Conservation (phyloP, 2,329 filamentous ascomycete genomes). For the Pseudocercospora cruenta region DNA sequence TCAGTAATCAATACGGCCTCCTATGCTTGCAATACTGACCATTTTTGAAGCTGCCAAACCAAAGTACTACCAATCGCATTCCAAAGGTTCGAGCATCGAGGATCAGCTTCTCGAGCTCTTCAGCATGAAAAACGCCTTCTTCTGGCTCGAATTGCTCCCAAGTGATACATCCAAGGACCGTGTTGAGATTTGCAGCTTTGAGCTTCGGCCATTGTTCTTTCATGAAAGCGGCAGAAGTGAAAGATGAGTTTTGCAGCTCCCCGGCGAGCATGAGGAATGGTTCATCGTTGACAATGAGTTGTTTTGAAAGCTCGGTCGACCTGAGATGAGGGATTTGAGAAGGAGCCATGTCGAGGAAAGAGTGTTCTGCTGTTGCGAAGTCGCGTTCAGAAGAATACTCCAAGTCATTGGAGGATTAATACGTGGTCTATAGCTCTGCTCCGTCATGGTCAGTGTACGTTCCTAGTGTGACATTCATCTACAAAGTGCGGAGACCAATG, state of each 20-base stretch:
- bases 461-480: no score
- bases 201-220: slow-evolving; percentile 49
- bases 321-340: slow-evolving; percentile 10
- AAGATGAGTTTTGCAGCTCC: slow-evolving; percentile 54
- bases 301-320: slow-evolving; percentile 29
- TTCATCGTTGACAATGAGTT: slow-evolving; percentile 50
- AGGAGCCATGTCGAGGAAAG: no score
- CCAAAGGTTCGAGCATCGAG: slow-evolving; percentile 43
- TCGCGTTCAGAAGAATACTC: no score
- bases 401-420: no score
- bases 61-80: slow-evolving; percentile 48
- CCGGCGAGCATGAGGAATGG: slow-evolving; percentile 51
- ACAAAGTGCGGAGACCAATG: no score
- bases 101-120: slow-evolving; percentile 47
- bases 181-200: slow-evolving; percentile 48
- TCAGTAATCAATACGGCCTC: background rate
- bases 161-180: slow-evolving; percentile 49
- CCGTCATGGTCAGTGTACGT: no score
- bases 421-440: no score
- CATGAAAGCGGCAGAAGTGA: slow-evolving; percentile 52
- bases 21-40: slow-evolving; percentile 32
- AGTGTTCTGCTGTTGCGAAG: no score
- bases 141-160: slow-evolving; percentile 54
- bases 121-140: slow-evolving; percentile 50
- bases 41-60: slow-evolving; percentile 56